Conservation (phyloP, 331 rosid species). For the Erythrophleum ivorense region DNA sequence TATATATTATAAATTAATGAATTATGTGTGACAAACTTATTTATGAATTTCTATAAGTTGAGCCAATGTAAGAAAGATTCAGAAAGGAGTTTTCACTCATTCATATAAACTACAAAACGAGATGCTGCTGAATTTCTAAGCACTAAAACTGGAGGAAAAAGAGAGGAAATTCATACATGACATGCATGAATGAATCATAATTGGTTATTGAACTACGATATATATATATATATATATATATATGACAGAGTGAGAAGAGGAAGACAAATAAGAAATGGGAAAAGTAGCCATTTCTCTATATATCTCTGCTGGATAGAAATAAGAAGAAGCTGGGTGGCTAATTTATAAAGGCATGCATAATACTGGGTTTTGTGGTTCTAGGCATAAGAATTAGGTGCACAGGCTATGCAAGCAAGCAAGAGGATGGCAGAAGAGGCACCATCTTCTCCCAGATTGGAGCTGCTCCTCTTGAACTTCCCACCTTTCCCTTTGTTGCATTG, state of each 20-base stretch:
- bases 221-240: neutral
- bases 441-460: conserved; percentile 74
- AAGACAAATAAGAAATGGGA: neutral
- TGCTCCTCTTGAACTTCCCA: conserved; percentile 88
- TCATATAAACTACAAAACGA: neutral
- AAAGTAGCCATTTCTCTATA: neutral
- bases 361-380: conserved; percentile 4
- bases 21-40: too few species aligned
- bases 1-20: too few species aligned
- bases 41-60: too few species aligned
- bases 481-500: conserved; percentile 79
- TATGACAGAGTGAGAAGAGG: neutral
- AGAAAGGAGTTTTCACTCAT: too few species aligned
- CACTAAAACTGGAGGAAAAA: neutral
- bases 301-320: neutral
- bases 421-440: conserved; percentile 93
- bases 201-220: neutral
- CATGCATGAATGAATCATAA: neutral
- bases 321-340: neutral
- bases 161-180: neutral
- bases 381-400: conserved; percentile 57
- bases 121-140: neutral
- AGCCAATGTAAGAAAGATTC: too few species aligned
- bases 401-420: conserved; percentile 94
- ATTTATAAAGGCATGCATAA: too few species aligned